Base-by-base conservation (phyloP, 2,329 filamentous ascomycete species). In the Neofusicoccum cordaticola region DNA sequence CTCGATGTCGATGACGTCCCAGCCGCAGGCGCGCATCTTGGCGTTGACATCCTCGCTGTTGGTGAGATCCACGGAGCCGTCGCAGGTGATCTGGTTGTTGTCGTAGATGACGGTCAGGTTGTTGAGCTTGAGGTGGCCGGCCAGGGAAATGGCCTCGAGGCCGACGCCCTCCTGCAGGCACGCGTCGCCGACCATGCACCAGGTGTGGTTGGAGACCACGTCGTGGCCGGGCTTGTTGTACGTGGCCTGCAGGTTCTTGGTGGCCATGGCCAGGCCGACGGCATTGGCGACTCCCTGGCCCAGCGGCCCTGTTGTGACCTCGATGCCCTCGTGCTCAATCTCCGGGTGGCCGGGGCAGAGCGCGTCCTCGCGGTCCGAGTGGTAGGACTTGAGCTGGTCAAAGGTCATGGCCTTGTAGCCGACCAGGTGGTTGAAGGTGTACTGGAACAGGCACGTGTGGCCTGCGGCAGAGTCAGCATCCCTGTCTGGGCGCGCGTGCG, bases 281-380 rank as follows among this genome's bases (percentile, higher is more conserved):
- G 85, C 83, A 67, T 88, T 87, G 19, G 85, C 83, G n/a, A 87
- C 77, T 12, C 85, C 85, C 68, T 87, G 85, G 0, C 85, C 85
- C 0, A 87, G 75, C 3, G 85, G 85, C 0, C 85, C 85, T 0
- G 85, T 87, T 0, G 85, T 87, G 4, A 87, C 83, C 73, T 87
- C 84, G 63, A 87, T 80, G 6, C 84, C 84, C 39, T 83, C 79
- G 66, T 83, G 77, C 69, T 87, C 84, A 63, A 86, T 86, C 71
- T 87, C 84, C 0, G 84, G 85, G 69, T 83, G 84, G 0, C 82
- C 84, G 0, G 82, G 84, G 58, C 83, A 85, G n/a, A 85, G 67
- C 0, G 83, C 79, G 68, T 84, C 81, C 65, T 73, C 71, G 2
- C 80, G 78, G 5, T 65, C 75, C 69, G 78, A 83, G 72, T 84